Conservation (phyloP, 2,329 filamentous ascomycete species). For the Phaeosphaeriaceae sp. region DNA sequence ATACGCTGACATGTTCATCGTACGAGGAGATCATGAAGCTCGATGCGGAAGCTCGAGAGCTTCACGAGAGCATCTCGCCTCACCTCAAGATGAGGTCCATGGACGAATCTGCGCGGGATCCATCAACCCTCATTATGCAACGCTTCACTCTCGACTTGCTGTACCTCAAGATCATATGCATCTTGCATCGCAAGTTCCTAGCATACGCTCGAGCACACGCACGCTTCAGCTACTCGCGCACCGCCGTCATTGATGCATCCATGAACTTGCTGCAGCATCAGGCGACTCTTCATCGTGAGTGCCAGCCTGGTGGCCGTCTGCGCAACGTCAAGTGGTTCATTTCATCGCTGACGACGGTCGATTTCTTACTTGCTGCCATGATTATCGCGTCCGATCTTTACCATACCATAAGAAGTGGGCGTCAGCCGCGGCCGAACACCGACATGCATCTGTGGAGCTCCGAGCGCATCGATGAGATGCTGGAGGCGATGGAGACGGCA, state of each 20-base stretch:
- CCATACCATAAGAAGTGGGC: slow-evolving; percentile 62
- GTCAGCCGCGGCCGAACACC: slow-evolving; percentile 43
- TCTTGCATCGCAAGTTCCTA: slow-evolving; percentile 88
- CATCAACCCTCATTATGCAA: slow-evolving; percentile 73
- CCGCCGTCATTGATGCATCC: slow-evolving; percentile 84
- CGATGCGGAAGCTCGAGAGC: slow-evolving; percentile 63
- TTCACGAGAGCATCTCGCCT: slow-evolving; percentile 73
- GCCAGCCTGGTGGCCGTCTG: slow-evolving; percentile 73
- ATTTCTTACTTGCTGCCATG: slow-evolving; percentile 87
- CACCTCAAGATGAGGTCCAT: slow-evolving; percentile 79
- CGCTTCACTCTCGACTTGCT: slow-evolving; percentile 84
- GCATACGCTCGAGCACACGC: slow-evolving; percentile 75
- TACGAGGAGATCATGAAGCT: slow-evolving; percentile 69
- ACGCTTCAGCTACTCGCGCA: slow-evolving; percentile 83
- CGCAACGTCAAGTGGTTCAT: slow-evolving; percentile 80
- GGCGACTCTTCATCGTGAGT: slow-evolving; percentile 76
- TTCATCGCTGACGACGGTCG: slow-evolving; percentile 78
- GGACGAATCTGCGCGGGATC: slow-evolving; percentile 76
- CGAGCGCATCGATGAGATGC: slow-evolving; percentile 72
- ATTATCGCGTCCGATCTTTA: slow-evolving; percentile 84
- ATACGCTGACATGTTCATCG: slow-evolving; percentile 66
- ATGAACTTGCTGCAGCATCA: slow-evolving; percentile 82
- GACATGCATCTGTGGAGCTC: slow-evolving; percentile 55
- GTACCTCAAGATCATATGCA: slow-evolving; percentile 86
- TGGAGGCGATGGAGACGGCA: slow-evolving; percentile 74